Conservation (phyloP, 2,329 filamentous ascomycete species). For the Fusarium solani-melongenae region DNA sequence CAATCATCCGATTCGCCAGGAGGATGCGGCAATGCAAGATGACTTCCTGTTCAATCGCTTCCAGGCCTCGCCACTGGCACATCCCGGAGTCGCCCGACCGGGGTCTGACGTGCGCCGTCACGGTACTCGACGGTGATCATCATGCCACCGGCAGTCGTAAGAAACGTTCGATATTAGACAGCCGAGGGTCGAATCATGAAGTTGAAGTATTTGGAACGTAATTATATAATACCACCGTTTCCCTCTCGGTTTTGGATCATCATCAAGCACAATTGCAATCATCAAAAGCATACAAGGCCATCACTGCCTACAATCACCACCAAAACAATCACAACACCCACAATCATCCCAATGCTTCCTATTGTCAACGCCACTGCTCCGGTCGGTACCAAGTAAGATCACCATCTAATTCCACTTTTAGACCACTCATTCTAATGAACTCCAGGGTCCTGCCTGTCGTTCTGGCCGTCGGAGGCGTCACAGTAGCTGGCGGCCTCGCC, state of each 20-base stretch:
- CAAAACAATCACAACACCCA: background rate
- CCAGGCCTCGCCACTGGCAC: constrained; percentile 8
- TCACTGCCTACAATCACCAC: background rate
- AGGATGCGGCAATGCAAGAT: background rate
- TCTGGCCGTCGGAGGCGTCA: constrained; percentile 37
- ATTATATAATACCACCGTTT: constrained; percentile 27
- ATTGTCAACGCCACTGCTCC: constrained; percentile 5
- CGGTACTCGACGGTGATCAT: constrained; percentile 28
- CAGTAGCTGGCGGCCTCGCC: constrained; percentile 25
- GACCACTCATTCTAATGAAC: no score
- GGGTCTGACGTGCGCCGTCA: constrained; percentile 19
- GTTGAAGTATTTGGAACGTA: background rate
- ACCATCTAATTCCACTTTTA: no score
- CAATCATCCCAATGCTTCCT: constrained; percentile 34
- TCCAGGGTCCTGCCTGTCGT: constrained; percentile 34
- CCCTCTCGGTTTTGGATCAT: background rate
- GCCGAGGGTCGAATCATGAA: constrained; percentile 6
- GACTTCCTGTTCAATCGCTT: background rate
- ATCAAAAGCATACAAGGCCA: background rate
- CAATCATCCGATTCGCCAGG: background rate
- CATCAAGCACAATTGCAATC: constrained; percentile 2
- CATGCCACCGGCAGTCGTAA: constrained; percentile 34
- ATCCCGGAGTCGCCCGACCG: constrained; percentile 30
- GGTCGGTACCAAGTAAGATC: constrained; percentile 29
- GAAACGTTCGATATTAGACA: constrained; percentile 29